Conservation (phyloP, 192 early-diverging fungal genomes). For the Rhizophagus clarus region DNA sequence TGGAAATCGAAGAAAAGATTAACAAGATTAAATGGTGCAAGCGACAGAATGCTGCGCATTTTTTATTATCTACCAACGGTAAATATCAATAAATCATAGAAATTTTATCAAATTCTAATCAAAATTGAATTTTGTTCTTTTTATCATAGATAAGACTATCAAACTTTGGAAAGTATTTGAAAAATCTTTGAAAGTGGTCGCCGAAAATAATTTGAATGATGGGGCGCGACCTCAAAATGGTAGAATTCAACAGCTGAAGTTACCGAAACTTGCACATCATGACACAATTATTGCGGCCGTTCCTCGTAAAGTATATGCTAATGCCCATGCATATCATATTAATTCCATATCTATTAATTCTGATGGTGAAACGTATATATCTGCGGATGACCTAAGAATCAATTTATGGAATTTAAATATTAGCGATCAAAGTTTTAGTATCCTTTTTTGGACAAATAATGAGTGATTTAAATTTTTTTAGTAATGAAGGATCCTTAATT, state of each 20-base stretch:
- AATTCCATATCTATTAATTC: slow-evolving; percentile 99
- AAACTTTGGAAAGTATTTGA: slow-evolving; percentile 99
- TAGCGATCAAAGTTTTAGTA: slow-evolving; percentile 97
- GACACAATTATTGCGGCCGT: slow-evolving; percentile 96
- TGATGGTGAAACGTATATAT: slow-evolving; percentile 96
- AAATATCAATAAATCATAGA: not conserved
- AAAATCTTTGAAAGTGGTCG: slow-evolving; percentile 92
- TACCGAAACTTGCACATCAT: slow-evolving; percentile 90
- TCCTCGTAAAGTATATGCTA: slow-evolving; percentile 91
- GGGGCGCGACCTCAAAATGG: slow-evolving; percentile 46
- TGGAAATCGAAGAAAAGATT: slow-evolving; percentile 99
- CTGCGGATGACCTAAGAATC: slow-evolving; percentile 96
- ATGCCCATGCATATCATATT: slow-evolving; percentile 99
- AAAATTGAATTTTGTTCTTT: not conserved
- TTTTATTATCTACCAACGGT: slow-evolving; percentile 97
- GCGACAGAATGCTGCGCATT: slow-evolving; percentile 94
- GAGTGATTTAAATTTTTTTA: not conserved
- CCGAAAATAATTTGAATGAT: slow-evolving; percentile 87
- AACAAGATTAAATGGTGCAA: slow-evolving; percentile 99
- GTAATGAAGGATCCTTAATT: slow-evolving; percentile 6
- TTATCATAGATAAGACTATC: slow-evolving; percentile 93
- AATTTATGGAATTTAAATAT: slow-evolving; percentile 99
- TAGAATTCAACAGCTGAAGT: slow-evolving; percentile 53
- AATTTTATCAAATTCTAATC: not conserved
- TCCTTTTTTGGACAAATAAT: slow-evolving; percentile 15